phyloP scores from a whole-genome alignment of 2,329 filamentous ascomycete genomes.

The Arthrobotrys megalospora region DNA sequence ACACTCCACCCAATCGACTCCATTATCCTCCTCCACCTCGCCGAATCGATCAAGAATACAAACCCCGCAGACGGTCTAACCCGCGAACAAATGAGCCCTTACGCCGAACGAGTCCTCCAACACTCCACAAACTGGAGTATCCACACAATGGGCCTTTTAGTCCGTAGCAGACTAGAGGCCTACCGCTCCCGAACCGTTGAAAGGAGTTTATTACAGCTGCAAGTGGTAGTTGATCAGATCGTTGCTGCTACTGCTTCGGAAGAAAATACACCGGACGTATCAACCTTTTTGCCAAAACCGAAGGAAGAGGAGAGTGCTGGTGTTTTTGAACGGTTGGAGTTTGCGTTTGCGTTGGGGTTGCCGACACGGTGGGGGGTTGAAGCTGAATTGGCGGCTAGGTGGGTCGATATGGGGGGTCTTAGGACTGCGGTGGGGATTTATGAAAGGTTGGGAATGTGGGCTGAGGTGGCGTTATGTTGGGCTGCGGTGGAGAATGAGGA shows the following conservation, averaged over 20 bases:
- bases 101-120: slow-evolving; percentile 86
- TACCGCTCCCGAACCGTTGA: slow-evolving; percentile 90
- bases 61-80: slow-evolving; percentile 87
- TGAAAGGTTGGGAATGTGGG: slow-evolving; percentile 91
- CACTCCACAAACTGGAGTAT: slow-evolving; percentile 98
- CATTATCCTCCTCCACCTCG: slow-evolving; percentile 82
- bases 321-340: slow-evolving; percentile 81
- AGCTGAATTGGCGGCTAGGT: slow-evolving; percentile 91
- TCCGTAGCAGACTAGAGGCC: slow-evolving; percentile 89
- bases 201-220: slow-evolving; percentile 89
- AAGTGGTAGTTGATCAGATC: slow-evolving; percentile 95
- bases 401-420: slow-evolving; percentile 88
- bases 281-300: slow-evolving; percentile 69
- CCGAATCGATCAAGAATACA: slow-evolving; percentile 91
- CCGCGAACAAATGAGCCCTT: slow-evolving; percentile 92
- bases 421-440: slow-evolving; percentile 95
- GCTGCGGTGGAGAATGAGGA: slow-evolving; percentile 84
- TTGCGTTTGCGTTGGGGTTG: slow-evolving; percentile 85
- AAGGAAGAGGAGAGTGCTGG: slow-evolving; percentile 85
- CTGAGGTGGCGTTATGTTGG: slow-evolving; percentile 91
- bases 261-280: slow-evolving; percentile 67
- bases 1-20: slow-evolving; percentile 87
- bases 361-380: slow-evolving; percentile 95
- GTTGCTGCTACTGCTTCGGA: slow-evolving; percentile 81
- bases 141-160: slow-evolving; percentile 92